These are phyloP conservation scores for Globisporangium viniferum DNA, from an alignment of 352 stramenopile genomes.

Conservation along the genomic window DNA sequence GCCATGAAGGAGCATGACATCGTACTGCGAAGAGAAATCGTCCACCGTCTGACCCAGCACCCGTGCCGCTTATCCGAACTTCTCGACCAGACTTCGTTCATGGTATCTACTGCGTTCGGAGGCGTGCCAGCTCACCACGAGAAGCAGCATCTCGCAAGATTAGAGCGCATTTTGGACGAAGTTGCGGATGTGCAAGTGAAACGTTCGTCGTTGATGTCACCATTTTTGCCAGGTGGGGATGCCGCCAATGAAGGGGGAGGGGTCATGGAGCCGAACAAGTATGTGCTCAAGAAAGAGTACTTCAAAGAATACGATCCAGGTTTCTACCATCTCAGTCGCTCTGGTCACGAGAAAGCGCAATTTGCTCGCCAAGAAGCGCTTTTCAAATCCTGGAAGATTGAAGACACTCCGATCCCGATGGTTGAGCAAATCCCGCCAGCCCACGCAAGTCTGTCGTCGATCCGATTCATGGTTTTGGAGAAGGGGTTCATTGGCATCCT, in stretches of 20 bases:
- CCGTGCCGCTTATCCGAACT: constrained; percentile 73
- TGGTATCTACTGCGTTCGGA: constrained; percentile 66
- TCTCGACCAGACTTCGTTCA: constrained; percentile 76
- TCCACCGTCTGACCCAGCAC: constrained; percentile 78
- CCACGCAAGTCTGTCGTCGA: constrained; percentile 45
- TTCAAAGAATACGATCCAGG: constrained; percentile 79
- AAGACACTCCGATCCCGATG: constrained; percentile 64
- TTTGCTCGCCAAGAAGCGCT: constrained; percentile 76
- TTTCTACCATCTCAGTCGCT: constrained; percentile 76
- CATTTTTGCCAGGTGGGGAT: constrained; percentile 29
- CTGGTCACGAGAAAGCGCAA: constrained; percentile 76
- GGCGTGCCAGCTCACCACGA: constrained; percentile 57
- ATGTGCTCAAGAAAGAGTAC: constrained; percentile 74
- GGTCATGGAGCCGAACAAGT: constrained; percentile 73
- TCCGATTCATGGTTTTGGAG: constrained; percentile 62
- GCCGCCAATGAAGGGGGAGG: constrained; percentile 32
- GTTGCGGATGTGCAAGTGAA: constrained; percentile 71
- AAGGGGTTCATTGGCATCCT: constrained; percentile 63
- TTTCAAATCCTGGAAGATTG: constrained; percentile 77
- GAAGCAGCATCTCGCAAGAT: constrained; percentile 57
- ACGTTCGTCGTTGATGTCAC: constrained; percentile 29
- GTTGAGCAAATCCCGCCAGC: constrained; percentile 52
- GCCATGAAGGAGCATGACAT: constrained; percentile 57
- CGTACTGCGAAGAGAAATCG: constrained; percentile 81
- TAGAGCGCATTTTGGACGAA: constrained; percentile 67